Evolutionary conservation across 352 stramenopile genomes (phyloP), one percentile per base, ranked within the genome.

Genomic region (Phytophthora pisi): DNA sequence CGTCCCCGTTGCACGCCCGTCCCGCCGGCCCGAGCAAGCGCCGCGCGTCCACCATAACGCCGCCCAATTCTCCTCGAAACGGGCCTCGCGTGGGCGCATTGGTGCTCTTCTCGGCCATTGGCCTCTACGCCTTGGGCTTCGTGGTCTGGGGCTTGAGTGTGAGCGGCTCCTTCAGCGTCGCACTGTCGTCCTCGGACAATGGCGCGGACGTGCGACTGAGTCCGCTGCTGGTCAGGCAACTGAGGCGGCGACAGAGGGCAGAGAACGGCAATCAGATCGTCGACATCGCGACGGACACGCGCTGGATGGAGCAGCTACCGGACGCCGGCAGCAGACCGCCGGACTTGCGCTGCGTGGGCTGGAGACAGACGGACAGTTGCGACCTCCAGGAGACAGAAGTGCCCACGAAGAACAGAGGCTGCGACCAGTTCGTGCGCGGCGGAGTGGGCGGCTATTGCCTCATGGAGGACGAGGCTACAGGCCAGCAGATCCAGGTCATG

Each of bases 311-410:
- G 11, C 28, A 65, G 20, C 43, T 74, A 15, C 26, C 71, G 47
- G 28, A 67, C 20, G 40, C 55, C 2, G 45, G 51, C 16, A 65
- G 30, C 31, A 67, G 46, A 65, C 63, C 55, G 26, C 69, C 61
- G 23, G 57, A 72, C 16, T 58, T 81, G 57, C 54, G 73, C 40
- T 92, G 81, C 40, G 30, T 81, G 0, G 73, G 73, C 34, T 91
- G 82, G 82, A 76, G 70, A 51, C 75, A 83, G 51, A 87, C 81
- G 8, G 71, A 77, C 43, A 77, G 57, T 40, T 91, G 82, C 62
- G 57, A 70, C 8, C 66, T 72, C 0, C 28, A 78, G 40, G 64
- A 62, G 30, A 51, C 55, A 1, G 62, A 82, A 38, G 38, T 77
- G 15, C 24, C 59, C 49, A 73, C 54, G 10, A 75, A 57, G 51